Conservation (phyloP, 2,329 filamentous ascomycete species). For the Fusarium oxysporum region DNA sequence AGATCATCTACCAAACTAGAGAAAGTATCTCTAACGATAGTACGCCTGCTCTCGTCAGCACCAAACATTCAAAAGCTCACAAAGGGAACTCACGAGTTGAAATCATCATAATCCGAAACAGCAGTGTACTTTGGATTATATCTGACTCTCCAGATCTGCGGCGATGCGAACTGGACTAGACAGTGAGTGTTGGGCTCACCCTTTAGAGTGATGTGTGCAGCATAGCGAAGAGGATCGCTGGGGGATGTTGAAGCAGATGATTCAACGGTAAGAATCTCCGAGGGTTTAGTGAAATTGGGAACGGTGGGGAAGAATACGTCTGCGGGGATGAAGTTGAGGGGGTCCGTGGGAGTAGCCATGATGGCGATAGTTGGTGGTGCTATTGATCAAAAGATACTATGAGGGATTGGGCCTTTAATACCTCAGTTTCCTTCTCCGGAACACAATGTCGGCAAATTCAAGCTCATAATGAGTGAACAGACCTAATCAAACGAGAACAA, state of each 20-base stretch:
- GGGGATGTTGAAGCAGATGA: not conserved
- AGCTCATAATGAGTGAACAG: not conserved
- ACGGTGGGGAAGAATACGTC: not conserved
- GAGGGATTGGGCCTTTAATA: not conserved
- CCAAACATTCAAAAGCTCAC: accelerated
- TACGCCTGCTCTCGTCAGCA: not conserved
- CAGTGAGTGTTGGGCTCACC: not conserved
- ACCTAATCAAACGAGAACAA: not conserved
- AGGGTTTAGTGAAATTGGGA: not conserved
- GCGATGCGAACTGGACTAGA: not conserved
- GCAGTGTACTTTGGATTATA: not conserved
- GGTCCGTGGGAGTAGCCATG: not conserved
- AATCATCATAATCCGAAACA: not conserved
- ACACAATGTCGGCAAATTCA: too few relatives aligned
- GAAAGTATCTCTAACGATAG: not conserved
- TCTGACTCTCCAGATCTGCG: constrained; percentile 1
- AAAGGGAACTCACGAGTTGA: not conserved
- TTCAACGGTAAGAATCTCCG: not conserved
- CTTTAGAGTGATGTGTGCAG: not conserved
- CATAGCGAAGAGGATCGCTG: not conserved
- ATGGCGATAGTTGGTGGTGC: not conserved
- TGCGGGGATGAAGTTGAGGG: constrained; percentile 5
- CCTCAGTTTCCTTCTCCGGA: not conserved
- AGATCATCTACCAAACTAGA: not conserved
- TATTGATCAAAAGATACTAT: not conserved